A percentile compares a stretch with the other conserved stretches of the same genome.
These are phyloP conservation scores for Pontederia paniculata DNA, from an alignment of 176 grass and related monocot genomes.

Conservation along the genomic window DNA sequence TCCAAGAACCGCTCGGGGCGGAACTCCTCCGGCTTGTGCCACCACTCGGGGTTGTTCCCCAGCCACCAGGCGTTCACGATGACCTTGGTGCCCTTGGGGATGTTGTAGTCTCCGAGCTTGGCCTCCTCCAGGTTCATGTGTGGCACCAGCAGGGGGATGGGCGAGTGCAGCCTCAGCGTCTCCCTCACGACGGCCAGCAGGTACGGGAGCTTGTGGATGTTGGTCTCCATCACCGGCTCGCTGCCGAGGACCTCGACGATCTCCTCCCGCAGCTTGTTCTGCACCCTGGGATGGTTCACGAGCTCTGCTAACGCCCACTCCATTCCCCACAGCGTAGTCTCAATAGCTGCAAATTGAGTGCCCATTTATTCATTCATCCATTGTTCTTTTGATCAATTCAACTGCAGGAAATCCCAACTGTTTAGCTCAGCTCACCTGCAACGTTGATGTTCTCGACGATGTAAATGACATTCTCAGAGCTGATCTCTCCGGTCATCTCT, in stretches of 20 bases:
- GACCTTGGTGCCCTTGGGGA: constrained; percentile 10
- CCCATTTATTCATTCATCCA: neutral
- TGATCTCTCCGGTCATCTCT: constrained; percentile 19
- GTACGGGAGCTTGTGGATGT: constrained; percentile 9
- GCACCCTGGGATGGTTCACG: constrained; percentile 10
- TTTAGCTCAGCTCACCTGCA: constrained; percentile 1
- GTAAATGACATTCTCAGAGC: constrained; percentile 13
- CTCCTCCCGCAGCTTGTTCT: neutral
- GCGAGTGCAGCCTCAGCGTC: constrained; percentile 17
- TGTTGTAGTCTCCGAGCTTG: constrained; percentile 15
- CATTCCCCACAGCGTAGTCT: constrained; percentile 16
- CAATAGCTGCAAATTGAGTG: neutral
- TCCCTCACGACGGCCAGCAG: constrained; percentile 15
- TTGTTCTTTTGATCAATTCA: neutral
- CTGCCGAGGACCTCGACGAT: neutral
- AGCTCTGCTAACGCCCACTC: constrained; percentile 16
- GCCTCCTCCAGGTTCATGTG: constrained; percentile 20
- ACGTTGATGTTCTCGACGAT: constrained; percentile 22
- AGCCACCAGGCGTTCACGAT: constrained; percentile 25
- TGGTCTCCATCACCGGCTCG: constrained; percentile 5
- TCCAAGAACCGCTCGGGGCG: constrained; percentile 19
- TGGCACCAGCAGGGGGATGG: constrained; percentile 18
- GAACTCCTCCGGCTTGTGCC: constrained; percentile 21
- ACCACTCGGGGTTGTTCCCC: constrained; percentile 22
- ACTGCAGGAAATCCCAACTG: too few species aligned